Percentiles rank a stretch among this genome's conserved stretches.
Evolutionary conservation across 2,329 filamentous ascomycete genomes (phyloP).

Genomic region (Phialophora tarda): DNA sequence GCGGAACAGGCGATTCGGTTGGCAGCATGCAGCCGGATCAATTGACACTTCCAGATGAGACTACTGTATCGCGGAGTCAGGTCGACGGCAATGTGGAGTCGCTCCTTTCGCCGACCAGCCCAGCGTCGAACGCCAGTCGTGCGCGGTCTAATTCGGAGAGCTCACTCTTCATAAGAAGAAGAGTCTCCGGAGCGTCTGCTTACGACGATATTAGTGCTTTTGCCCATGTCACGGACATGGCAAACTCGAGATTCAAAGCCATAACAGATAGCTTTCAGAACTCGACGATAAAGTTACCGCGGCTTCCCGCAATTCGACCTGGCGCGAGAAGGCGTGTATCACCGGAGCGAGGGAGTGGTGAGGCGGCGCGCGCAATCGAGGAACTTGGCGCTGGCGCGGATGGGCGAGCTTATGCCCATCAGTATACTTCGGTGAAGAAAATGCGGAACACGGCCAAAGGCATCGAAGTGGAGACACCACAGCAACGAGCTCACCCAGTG

Average conservation of each 20-base stretch:
- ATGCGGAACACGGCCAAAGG: conserved; percentile 21
- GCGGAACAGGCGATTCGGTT: not conserved
- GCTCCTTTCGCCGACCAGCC: conserved; percentile 39
- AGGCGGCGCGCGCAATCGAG: not conserved
- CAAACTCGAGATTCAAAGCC: conserved; percentile 87
- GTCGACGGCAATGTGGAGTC: conserved; percentile 37
- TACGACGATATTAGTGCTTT: conserved; percentile 84
- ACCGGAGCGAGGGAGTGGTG: not conserved
- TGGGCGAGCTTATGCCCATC: conserved; percentile 5
- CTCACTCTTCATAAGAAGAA: conserved; percentile 73
- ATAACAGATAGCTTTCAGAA: conserved; percentile 88
- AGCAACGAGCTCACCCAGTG: conserved; percentile 48
- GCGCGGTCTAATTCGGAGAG: conserved; percentile 73
- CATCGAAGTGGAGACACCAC: conserved; percentile 36
- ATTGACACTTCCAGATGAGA: not conserved
- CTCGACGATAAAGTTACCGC: conserved; percentile 71
- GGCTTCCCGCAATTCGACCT: conserved; percentile 50
- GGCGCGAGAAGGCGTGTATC: conserved; percentile 20
- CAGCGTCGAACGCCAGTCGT: conserved; percentile 52
- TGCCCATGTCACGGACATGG: conserved; percentile 78
- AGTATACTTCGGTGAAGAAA: conserved; percentile 25
- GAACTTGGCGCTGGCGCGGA: not conserved
- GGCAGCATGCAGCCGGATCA: not conserved
- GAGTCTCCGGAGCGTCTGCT: conserved; percentile 77
- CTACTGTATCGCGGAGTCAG: conserved; percentile 29